Percentiles rank a stretch among this genome's conserved stretches.
Conservation (phyloP, 129 eudicot genomes). For the Rutidosis leptorrhynchoides region DNA sequence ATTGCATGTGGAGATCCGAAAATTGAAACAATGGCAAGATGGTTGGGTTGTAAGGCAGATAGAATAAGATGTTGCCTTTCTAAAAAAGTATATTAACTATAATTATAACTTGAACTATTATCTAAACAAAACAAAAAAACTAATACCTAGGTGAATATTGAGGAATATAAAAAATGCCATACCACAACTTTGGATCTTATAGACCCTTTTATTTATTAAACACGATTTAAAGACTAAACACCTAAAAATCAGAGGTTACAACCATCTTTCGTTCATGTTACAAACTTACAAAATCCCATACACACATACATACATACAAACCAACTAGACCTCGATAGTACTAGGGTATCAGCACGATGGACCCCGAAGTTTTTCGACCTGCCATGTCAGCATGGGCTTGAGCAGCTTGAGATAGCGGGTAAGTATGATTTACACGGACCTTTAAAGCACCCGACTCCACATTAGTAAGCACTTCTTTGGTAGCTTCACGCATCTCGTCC, state of each 20-base stretch:
- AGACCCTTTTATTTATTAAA: neutral
- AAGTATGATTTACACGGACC: conserved; percentile 70
- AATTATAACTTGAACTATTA: too few species aligned
- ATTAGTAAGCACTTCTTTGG: conserved; percentile 51
- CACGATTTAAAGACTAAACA: neutral
- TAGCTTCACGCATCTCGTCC: conserved; percentile 56
- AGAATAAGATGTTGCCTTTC: too few species aligned
- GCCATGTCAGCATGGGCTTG: conserved; percentile 70
- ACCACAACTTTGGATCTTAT: too few species aligned
- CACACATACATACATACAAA: too few species aligned
- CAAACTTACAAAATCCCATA: conserved; percentile 11
- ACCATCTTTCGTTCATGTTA: neutral
- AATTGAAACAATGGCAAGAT: too few species aligned
- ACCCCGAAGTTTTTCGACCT: conserved; percentile 62
- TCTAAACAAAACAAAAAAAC: too few species aligned
- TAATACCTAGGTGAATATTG: too few species aligned
- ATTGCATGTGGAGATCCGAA: too few species aligned
- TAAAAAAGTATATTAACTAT: too few species aligned
- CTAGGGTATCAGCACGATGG: too few species aligned
- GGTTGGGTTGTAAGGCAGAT: too few species aligned
- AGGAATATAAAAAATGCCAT: too few species aligned
- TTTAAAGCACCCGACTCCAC: conserved; percentile 50
- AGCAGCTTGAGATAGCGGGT: conserved; percentile 61
- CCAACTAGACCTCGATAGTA: conserved; percentile 15
- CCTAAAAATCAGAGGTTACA: neutral